These are phyloP conservation scores for Leccinum imitatum DNA, from an alignment of 768 basidiomycete species.

Conservation along the genomic window DNA sequence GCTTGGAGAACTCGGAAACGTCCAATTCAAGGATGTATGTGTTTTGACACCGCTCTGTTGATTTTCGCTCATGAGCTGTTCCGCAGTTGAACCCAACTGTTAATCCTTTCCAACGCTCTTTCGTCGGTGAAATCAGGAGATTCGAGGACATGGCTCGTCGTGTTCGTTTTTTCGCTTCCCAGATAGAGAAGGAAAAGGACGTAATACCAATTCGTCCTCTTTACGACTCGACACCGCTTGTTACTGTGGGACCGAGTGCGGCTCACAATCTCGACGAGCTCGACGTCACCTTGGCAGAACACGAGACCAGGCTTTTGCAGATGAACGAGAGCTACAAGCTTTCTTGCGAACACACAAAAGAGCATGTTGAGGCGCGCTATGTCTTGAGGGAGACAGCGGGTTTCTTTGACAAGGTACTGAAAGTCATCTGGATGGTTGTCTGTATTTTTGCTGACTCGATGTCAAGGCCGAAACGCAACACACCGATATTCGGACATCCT, in stretches of 20 bases:
- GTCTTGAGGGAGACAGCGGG: constrained; percentile 94
- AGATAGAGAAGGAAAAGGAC: constrained; percentile 86
- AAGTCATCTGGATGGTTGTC: constrained; percentile 19
- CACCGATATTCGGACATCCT: constrained; percentile 79
- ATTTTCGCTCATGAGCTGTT: constrained; percentile 6
- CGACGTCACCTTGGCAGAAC: constrained; percentile 81
- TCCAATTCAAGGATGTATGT: constrained; percentile 96
- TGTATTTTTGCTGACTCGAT: constrained; percentile 9
- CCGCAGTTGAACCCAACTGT: constrained; percentile 86
- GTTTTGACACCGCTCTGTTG: not conserved
- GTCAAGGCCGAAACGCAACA: constrained; percentile 75
- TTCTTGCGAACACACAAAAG: constrained; percentile 79
- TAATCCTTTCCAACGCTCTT: constrained; percentile 98
- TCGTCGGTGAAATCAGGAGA: constrained; percentile 92
- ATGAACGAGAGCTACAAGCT: constrained; percentile 96
- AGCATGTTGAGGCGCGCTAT: constrained; percentile 90
- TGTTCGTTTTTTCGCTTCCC: constrained; percentile 82
- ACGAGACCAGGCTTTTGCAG: constrained; percentile 77
- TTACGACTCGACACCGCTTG: constrained; percentile 80
- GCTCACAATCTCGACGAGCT: constrained; percentile 94
- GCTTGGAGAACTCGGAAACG: constrained; percentile 91
- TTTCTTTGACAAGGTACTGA: constrained; percentile 80
- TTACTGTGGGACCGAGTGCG: constrained; percentile 88
- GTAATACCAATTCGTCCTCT: constrained; percentile 80
- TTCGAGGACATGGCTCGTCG: constrained; percentile 96